phyloP scores from a whole-genome alignment of 306 rosid species.

The Cercis canadensis region DNA sequence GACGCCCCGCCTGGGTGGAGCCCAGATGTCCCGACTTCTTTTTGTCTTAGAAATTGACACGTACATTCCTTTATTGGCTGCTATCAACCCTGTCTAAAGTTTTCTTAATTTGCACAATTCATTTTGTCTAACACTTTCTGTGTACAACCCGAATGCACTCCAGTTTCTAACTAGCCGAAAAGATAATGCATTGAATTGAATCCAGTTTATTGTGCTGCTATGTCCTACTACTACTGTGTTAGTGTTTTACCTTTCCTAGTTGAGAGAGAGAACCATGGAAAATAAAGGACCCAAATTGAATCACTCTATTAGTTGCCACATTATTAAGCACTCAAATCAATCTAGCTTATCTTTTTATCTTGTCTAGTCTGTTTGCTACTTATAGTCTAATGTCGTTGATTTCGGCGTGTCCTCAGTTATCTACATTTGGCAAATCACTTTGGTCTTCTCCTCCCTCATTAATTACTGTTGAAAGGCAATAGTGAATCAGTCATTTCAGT shows the following conservation, averaged over 20 bases:
- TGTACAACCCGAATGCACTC: no score
- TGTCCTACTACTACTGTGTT: background rate
- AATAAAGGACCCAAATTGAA: background rate
- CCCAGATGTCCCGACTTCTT: background rate
- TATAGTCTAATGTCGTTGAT: background rate
- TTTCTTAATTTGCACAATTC: background rate
- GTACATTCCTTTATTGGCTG: background rate
- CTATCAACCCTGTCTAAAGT: no score
- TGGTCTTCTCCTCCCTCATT: slow-evolving; percentile 24
- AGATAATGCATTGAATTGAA: no score
- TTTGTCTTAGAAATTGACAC: slow-evolving; percentile 2
- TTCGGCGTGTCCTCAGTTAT: background rate
- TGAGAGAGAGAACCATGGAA: slow-evolving; percentile 3
- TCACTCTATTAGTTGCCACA: background rate
- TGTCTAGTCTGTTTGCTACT: background rate
- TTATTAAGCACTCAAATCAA: slow-evolving; percentile 5
- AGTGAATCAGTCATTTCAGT: no score
- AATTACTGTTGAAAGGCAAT: background rate
- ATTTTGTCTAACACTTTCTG: background rate
- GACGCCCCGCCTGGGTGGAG: background rate
- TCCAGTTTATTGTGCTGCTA: background rate
- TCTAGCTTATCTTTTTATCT: background rate
- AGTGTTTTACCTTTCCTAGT: background rate
- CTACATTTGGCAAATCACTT: slow-evolving; percentile 6
- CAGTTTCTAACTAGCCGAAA: background rate